Evolutionary conservation across 2,329 filamentous ascomycete genomes (phyloP).

Genomic region (Colletotrichum sp.): DNA sequence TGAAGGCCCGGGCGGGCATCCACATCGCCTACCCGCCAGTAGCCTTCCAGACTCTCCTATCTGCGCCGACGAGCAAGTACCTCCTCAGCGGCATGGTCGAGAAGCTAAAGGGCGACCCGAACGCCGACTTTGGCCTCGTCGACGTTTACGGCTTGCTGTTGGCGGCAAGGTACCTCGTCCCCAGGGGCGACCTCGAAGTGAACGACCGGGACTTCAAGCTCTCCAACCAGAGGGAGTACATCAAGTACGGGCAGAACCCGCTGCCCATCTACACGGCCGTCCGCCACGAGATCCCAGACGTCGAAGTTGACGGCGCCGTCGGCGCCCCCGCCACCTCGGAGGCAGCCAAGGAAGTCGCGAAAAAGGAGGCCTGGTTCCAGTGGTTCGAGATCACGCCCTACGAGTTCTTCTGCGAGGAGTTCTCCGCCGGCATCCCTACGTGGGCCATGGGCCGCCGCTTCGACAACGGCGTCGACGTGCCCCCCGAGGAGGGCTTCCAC

Average conservation of each 20-base stretch:
- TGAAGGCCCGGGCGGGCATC: slow-evolving; percentile 82
- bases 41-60: slow-evolving; percentile 80
- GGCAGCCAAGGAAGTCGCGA: slow-evolving; percentile 56
- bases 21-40: slow-evolving; percentile 94
- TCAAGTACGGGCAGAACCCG: slow-evolving; percentile 80
- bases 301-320: slow-evolving; percentile 48
- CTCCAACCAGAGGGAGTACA: slow-evolving; percentile 80
- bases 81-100: slow-evolving; percentile 88
- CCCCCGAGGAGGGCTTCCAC: slow-evolving; percentile 68
- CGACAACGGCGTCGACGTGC: slow-evolving; percentile 69
- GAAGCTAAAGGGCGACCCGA: slow-evolving; percentile 82
- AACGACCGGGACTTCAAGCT: slow-evolving; percentile 85
- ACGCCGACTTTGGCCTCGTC: slow-evolving; percentile 86
- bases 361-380: slow-evolving; percentile 87
- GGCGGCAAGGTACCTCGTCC: slow-evolving; percentile 83
- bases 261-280: slow-evolving; percentile 96
- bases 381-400: slow-evolving; percentile 98
- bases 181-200: slow-evolving; percentile 80
- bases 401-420: slow-evolving; percentile 94
- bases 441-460: slow-evolving; percentile 92
- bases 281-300: slow-evolving; percentile 87
- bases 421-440: slow-evolving; percentile 88
- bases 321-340: slow-evolving; percentile 41
- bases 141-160: slow-evolving; percentile 91
- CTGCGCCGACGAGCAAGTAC: slow-evolving; percentile 91